Conservation (phyloP, 768 basidiomycete species). For the Podaxis sp. region DNA sequence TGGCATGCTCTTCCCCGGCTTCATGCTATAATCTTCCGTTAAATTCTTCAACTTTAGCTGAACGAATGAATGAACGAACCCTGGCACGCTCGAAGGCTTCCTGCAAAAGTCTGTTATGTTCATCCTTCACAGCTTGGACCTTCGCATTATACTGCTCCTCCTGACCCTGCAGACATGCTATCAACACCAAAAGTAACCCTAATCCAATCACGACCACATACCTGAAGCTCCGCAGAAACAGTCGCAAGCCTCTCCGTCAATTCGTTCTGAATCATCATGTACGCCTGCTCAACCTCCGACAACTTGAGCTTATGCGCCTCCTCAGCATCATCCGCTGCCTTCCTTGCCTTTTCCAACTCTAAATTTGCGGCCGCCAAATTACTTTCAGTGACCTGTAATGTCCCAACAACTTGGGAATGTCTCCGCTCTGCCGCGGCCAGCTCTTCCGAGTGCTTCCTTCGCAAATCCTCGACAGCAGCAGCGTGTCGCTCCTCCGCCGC, state of each 20-base stretch:
- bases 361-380: conserved; percentile 41
- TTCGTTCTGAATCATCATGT: conserved; percentile 45
- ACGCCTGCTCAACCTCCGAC: conserved; percentile 46
- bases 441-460: conserved; percentile 41
- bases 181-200: conserved; percentile 5
- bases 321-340: conserved; percentile 37
- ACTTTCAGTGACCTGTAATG: conserved; percentile 40
- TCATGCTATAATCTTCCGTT: conserved; percentile 43
- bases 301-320: conserved; percentile 46
- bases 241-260: conserved; percentile 51
- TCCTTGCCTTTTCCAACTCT: conserved; percentile 45
- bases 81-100: conserved; percentile 78
- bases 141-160: conserved; percentile 64
- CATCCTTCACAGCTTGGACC: conserved; percentile 60
- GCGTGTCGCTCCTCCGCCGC: conserved; percentile 44
- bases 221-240: conserved; percentile 63
- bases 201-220: conserved; percentile 25
- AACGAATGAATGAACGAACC: conserved; percentile 34
- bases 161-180: conserved; percentile 45
- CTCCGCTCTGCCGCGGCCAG: conserved; percentile 40
- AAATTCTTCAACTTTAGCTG: background rate
- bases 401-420: conserved; percentile 36
- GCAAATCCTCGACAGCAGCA: conserved; percentile 33
- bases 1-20: conserved; percentile 62
- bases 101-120: conserved; percentile 56